Conservation (phyloP, 1,284 basidiomycete species). For the Amylostereum areolatum region DNA sequence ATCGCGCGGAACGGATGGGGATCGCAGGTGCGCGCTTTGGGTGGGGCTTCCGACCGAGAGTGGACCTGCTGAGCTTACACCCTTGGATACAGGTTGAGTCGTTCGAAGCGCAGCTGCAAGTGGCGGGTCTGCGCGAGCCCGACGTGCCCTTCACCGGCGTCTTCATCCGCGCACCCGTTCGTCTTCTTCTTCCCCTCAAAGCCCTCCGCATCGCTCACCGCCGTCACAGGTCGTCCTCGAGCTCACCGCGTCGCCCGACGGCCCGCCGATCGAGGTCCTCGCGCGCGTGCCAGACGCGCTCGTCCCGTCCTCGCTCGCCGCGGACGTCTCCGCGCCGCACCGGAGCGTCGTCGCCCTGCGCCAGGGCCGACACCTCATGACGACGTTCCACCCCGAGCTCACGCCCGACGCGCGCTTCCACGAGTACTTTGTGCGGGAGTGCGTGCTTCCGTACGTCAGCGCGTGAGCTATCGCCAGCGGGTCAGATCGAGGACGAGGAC, state of each 20-base stretch:
- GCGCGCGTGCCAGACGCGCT: constrained; percentile 65
- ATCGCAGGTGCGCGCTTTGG: constrained; percentile 48
- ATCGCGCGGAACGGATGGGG: constrained; percentile 91
- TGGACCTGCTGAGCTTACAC: constrained; percentile 1
- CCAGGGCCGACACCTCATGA: constrained; percentile 82
- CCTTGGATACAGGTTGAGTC: constrained; percentile 64
- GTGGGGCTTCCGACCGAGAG: background rate
- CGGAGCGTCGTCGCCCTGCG: constrained; percentile 78
- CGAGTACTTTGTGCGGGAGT: constrained; percentile 75
- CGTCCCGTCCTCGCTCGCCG: constrained; percentile 38
- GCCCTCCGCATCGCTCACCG: constrained; percentile 5
- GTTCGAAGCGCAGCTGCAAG: constrained; percentile 75
- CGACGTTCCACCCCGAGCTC: constrained; percentile 94
- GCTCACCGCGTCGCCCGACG: constrained; percentile 36
- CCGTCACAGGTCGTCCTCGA: constrained; percentile 53
- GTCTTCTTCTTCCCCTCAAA: constrained; percentile 21
- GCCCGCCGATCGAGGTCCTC: constrained; percentile 58
- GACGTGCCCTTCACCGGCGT: constrained; percentile 74
- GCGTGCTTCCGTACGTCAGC: constrained; percentile 39
- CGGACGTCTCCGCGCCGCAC: constrained; percentile 28
- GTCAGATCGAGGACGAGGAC: too few relatives aligned
- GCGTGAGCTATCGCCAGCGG: too few relatives aligned
- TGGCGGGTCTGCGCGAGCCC: constrained; percentile 59
- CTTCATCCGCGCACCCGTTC: constrained; percentile 92
- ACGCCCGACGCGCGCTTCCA: constrained; percentile 87